phyloP scores from a whole-genome alignment of 2,329 filamentous ascomycete species.

The Aspergillus versicolor region DNA sequence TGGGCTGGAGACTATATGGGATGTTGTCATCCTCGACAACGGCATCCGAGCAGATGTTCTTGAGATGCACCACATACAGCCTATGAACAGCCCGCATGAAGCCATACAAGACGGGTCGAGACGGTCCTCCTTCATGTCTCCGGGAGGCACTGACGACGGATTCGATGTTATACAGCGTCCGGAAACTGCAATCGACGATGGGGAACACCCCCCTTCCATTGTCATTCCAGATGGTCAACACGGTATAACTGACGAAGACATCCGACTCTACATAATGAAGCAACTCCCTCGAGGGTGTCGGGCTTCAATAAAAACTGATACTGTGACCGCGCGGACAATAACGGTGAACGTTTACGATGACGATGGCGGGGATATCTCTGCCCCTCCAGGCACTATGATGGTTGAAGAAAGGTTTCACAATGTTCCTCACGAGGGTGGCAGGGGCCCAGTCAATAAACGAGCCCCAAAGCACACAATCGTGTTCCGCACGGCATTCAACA shows the following conservation, averaged over 20 bases:
- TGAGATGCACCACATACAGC: slow-evolving; percentile 39
- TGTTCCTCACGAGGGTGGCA: slow-evolving; percentile 42
- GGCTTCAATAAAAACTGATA: slow-evolving; percentile 44
- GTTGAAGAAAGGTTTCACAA: slow-evolving; percentile 49
- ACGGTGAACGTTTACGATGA: slow-evolving; percentile 48
- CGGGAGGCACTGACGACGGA: slow-evolving; percentile 34
- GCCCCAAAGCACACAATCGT: slow-evolving; percentile 46
- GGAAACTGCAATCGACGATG: slow-evolving; percentile 21
- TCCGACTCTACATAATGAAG: slow-evolving; percentile 48
- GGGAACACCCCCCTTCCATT: slow-evolving; percentile 25
- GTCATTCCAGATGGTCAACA: slow-evolving; percentile 38
- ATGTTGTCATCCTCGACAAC: slow-evolving; percentile 49
- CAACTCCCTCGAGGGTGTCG: slow-evolving; percentile 44
- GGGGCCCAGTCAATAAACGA: slow-evolving; percentile 35
- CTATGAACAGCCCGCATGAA: slow-evolving; percentile 39
- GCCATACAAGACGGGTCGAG: slow-evolving; percentile 48
- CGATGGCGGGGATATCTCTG: slow-evolving; percentile 41
- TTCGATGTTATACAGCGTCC: slow-evolving; percentile 43
- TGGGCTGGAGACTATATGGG: slow-evolving; percentile 48
- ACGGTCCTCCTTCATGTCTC: slow-evolving; percentile 51
- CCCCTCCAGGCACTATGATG: slow-evolving; percentile 48
- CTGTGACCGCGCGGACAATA: slow-evolving; percentile 46
- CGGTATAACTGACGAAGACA: slow-evolving; percentile 45
- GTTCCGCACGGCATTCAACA: slow-evolving; percentile 46
- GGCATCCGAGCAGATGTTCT: slow-evolving; percentile 48